A percentile compares a stretch with the other conserved stretches of the same genome.
These are phyloP conservation scores for Metschnikowia peoriensis DNA, from an alignment of 805 yeast species.

Conservation along the genomic window DNA sequence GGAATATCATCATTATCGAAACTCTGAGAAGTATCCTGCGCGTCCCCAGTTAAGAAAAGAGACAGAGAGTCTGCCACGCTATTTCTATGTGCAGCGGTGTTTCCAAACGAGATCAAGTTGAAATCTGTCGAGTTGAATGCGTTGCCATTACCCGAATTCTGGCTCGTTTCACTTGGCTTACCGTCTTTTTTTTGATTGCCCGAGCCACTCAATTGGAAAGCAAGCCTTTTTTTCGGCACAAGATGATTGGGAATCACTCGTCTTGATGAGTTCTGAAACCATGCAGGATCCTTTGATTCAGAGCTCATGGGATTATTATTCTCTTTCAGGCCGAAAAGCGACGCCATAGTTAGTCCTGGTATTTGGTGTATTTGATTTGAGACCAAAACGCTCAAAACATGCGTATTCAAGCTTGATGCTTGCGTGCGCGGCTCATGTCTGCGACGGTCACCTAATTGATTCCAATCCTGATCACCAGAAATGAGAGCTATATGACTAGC, in stretches of 20 bases:
- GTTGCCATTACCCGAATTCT: slow-evolving; percentile 1
- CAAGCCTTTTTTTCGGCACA: slow-evolving; percentile 39
- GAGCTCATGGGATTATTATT: neutral
- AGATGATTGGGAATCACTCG: slow-evolving; percentile 43
- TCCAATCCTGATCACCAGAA: too few species aligned
- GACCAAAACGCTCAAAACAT: neutral
- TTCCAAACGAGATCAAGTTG: slow-evolving; percentile 38
- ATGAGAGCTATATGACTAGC: too few species aligned
- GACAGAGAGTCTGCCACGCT: slow-evolving; percentile 17
- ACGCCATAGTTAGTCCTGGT: slow-evolving; percentile 2
- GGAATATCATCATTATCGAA: slow-evolving; percentile 29
- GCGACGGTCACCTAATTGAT: neutral
- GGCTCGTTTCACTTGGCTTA: slow-evolving; percentile 3
- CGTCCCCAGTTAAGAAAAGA: slow-evolving; percentile 11
- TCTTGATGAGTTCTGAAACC: slow-evolving; percentile 35
- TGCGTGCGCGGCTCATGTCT: slow-evolving; percentile 3
- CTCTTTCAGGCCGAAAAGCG: slow-evolving; percentile 11
- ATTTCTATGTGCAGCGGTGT: slow-evolving; percentile 18
- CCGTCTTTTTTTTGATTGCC: slow-evolving; percentile 16
- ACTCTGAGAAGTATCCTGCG: slow-evolving; percentile 30
- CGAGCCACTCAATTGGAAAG: slow-evolving; percentile 33
- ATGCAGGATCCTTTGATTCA: slow-evolving; percentile 14
- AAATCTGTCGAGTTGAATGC: slow-evolving; percentile 15
- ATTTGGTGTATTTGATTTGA: neutral
- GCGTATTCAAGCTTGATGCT: neutral